Conservation (phyloP, 306 rosid genomes). For the Glycine soja region DNA sequence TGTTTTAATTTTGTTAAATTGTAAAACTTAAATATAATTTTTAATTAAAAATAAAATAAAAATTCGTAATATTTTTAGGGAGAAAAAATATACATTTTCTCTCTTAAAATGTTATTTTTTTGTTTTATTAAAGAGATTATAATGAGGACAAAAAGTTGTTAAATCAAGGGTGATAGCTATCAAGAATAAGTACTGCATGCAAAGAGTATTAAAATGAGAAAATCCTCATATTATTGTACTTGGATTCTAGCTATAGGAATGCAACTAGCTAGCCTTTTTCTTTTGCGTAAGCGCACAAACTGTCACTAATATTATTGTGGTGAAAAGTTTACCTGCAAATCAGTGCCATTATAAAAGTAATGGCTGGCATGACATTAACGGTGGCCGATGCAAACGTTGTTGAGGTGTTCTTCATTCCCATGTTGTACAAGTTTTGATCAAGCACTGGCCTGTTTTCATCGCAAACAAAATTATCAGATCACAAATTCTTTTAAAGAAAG, state of each 20-base stretch:
- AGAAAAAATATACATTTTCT: neutral
- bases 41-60: no score
- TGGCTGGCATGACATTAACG: slow-evolving; percentile 86
- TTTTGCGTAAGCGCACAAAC: slow-evolving; percentile 11
- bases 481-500: neutral
- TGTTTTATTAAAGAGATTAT: neutral
- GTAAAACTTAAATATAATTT: no score
- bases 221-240: neutral
- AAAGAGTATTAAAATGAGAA: no score
- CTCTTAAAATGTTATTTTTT: no score
- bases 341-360: slow-evolving; percentile 90
- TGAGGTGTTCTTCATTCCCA: slow-evolving; percentile 93
- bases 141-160: neutral
- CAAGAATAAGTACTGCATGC: neutral
- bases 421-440: slow-evolving; percentile 84
- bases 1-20: no score
- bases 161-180: neutral
- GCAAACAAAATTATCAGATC: slow-evolving; percentile 8
- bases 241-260: neutral
- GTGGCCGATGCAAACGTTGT: slow-evolving; percentile 89
- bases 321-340: slow-evolving; percentile 67
- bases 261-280: neutral
- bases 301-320: neutral
- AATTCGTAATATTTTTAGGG: no score
- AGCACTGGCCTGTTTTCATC: slow-evolving; percentile 84